Percentiles rank a stretch among this genome's conserved stretches.
phyloP scores from a whole-genome alignment of 2,329 filamentous ascomycete genomes.

The Pseudogymnoascus sp. region DNA sequence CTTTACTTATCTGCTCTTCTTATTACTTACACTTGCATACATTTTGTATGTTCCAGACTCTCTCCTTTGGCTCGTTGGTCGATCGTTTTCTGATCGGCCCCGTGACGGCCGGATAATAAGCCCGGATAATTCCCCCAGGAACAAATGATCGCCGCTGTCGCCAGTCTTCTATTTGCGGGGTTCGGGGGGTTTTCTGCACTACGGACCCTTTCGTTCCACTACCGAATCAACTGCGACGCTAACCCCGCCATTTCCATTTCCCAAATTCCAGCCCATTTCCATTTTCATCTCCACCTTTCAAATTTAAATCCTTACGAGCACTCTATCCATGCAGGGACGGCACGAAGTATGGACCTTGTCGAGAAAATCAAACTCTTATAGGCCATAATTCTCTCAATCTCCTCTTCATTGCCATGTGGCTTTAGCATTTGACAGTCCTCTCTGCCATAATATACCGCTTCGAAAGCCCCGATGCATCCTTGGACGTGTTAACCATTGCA shows the following conservation, averaged over 20 bases:
- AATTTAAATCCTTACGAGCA: background rate
- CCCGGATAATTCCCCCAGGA: constrained; percentile 1
- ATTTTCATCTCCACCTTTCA: background rate
- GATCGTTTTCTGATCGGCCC: background rate
- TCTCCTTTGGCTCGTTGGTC: background rate
- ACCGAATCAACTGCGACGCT: background rate
- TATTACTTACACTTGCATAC: background rate
- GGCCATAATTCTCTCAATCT: background rate
- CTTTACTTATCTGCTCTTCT: background rate
- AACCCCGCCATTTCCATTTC: background rate
- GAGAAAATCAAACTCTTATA: background rate
- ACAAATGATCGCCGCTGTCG: background rate
- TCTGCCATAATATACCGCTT: background rate
- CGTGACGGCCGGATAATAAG: background rate
- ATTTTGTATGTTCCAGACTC: background rate
- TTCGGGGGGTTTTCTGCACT: background rate
- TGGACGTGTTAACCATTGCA: background rate
- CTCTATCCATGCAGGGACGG: background rate
- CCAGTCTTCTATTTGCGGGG: background rate
- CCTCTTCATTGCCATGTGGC: background rate
- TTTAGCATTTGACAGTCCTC: background rate
- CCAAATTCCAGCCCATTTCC: background rate
- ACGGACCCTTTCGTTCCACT: background rate
- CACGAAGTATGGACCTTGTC: background rate
- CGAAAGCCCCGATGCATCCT: background rate